phyloP scores from a whole-genome alignment of 306 rosid genomes.

The Geum urbanum region DNA sequence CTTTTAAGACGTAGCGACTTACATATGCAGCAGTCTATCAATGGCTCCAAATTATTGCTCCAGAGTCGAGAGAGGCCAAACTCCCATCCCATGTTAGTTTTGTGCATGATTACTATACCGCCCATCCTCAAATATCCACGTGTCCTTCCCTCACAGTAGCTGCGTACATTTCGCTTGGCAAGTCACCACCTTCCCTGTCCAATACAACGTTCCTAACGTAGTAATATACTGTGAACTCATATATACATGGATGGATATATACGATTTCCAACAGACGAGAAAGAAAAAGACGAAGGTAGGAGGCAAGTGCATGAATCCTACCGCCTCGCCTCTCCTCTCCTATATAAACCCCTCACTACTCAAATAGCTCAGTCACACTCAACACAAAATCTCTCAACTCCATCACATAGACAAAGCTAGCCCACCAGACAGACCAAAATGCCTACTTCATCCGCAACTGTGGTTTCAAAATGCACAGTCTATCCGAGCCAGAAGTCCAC shows the following conservation, averaged over 20 bases:
- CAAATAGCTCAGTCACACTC: slow-evolving; percentile 8
- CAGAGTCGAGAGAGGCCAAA: not conserved
- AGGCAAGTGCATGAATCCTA: slow-evolving; percentile 38
- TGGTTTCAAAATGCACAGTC: slow-evolving; percentile 53
- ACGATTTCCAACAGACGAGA: not conserved
- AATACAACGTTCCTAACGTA: not conserved
- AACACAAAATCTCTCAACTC: slow-evolving; percentile 2
- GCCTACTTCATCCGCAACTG: slow-evolving; percentile 66
- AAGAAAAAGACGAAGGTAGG: not conserved
- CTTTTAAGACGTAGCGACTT: too few species aligned
- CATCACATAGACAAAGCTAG: not conserved
- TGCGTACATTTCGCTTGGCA: not conserved
- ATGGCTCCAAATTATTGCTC: not conserved
- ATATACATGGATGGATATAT: not conserved
- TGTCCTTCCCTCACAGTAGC: not conserved
- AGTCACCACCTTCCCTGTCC: not conserved
- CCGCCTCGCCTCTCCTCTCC: not conserved
- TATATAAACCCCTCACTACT: slow-evolving; percentile 23
- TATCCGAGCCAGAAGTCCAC: slow-evolving; percentile 53
- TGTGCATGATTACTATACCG: not conserved
- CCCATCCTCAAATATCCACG: not conserved
- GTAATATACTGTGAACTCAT: not conserved
- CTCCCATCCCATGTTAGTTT: not conserved
- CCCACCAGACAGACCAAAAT: slow-evolving; percentile 25
- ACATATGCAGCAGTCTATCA: not conserved